phyloP scores from a whole-genome alignment of 495 filamentous ascomycete genomes.

The Apiosordaria backusii region DNA sequence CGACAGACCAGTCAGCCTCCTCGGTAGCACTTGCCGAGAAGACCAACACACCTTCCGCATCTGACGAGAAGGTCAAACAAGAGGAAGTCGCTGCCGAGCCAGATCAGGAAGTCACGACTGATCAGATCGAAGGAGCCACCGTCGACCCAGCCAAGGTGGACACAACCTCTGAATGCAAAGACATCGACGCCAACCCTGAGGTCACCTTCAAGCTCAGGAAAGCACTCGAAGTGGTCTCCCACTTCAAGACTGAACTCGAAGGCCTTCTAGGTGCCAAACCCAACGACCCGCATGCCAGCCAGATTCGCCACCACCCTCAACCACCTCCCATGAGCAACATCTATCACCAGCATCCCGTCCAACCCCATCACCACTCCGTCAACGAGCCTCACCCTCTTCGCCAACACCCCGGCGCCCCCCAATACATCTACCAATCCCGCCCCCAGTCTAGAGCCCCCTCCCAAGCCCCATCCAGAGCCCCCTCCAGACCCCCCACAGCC shows the following conservation, averaged over 20 bases:
- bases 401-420: background rate
- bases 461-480: background rate
- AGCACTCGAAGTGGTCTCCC: conserved; percentile 17
- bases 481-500: background rate
- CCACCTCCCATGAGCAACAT: background rate
- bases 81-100: background rate
- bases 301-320: background rate
- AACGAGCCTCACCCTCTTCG: background rate
- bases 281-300: background rate
- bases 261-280: conserved; percentile 11
- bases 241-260: conserved; percentile 25
- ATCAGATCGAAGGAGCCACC: too few relatives aligned
- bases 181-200: background rate
- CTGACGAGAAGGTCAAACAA: background rate
- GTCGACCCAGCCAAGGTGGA: background rate
- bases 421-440: background rate
- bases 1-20: background rate
- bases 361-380: background rate
- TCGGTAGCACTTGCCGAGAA: conserved; percentile 4
- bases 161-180: background rate
- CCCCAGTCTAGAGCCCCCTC: background rate
- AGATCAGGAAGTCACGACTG: background rate
- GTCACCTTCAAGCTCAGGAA: conserved; percentile 18
- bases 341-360: background rate
- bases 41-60: background rate